Evolutionary conservation across 768 basidiomycete species (phyloP).

Genomic region (Leccinum sublutescens): DNA sequence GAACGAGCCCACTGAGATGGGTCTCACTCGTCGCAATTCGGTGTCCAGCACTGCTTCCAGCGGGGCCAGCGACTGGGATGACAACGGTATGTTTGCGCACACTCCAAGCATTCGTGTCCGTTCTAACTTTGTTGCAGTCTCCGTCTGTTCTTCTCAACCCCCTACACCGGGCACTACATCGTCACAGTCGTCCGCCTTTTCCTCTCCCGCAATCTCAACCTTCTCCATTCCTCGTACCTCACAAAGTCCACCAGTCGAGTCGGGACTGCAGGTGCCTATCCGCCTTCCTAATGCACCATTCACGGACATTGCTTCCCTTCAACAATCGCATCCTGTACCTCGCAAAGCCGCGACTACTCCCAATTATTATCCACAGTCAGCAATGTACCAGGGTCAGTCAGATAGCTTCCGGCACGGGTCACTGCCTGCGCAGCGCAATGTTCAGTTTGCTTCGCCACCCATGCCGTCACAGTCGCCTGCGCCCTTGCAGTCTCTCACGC

Average conservation of each 20-base stretch:
- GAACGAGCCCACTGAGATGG: conserved; percentile 58
- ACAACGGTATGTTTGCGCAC: conserved; percentile 54
- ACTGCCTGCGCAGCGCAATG: conserved; percentile 29
- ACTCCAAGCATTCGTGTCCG: background rate
- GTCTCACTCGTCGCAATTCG: conserved; percentile 55
- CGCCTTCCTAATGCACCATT: conserved; percentile 73
- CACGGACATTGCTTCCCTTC: conserved; percentile 61
- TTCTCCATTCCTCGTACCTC: conserved; percentile 62
- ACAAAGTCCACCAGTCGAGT: conserved; percentile 48
- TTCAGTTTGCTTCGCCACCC: conserved; percentile 30
- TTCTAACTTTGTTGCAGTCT: conserved; percentile 17
- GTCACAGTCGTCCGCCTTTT: conserved; percentile 60
- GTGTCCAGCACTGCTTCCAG: conserved; percentile 57
- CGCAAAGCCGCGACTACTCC: conserved; percentile 35
- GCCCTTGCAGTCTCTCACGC: conserved; percentile 27
- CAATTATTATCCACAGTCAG: conserved; percentile 33
- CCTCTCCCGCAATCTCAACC: conserved; percentile 57
- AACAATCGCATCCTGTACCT: conserved; percentile 33
- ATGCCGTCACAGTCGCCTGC: conserved; percentile 30
- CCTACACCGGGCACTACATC: conserved; percentile 47
- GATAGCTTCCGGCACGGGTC: conserved; percentile 32
- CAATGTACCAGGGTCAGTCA: conserved; percentile 30
- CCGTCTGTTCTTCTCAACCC: conserved; percentile 34
- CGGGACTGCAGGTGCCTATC: conserved; percentile 47
- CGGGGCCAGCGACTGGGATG: conserved; percentile 75